Base-by-base conservation (phyloP, 2,329 filamentous ascomycete genomes). In the Ophiostoma perfectum region DNA sequence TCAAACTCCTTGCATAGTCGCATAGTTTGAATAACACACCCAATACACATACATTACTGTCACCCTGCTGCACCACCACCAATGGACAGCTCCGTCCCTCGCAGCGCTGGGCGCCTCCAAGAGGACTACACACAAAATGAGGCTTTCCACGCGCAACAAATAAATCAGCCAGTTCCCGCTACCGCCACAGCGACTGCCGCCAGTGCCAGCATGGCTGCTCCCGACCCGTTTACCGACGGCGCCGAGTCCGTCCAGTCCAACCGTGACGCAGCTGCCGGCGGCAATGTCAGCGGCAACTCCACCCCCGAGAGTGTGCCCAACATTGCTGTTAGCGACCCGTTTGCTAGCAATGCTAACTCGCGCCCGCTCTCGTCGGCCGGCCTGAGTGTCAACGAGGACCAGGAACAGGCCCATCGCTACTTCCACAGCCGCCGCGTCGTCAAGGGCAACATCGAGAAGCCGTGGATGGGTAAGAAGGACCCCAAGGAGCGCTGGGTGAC, bases 401-500 rank as follows among this genome's bases (percentile, higher is more conserved):
- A 80, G 16, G 77, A 79, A 64, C 77, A 77, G 39, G 72, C 77
- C 18, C 80, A 81, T 72, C 80, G 83, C 67, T 92, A 89, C 78
- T 94, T 93, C 75, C 88, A 88, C 77, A 93, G 90, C 18, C 83
- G 90, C 69, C 81, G 90, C 70, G 84, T 94, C 45, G 85, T 83
- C 75, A 91, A 92, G 76, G 90, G 86, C 58, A 86, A 91, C 65
- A 78, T 91, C 3, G 88, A 92, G 76, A 89, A 91, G 79, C 90
- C 91, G 12, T 95, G 92, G 92, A 78, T 90, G 52, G 78, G 84
- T 9, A 64, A 64, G 18, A 87, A 82, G 69, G 89, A 93, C 72
- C 88, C 89, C 12, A 90, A 88, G 76, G 90, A 94, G 82, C 95
- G 92, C 80, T 95, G 91, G 91, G 88, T 92, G 8, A 93, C 89